These are phyloP conservation scores for Marasmius tenuissimus DNA, from an alignment of 1,284 basidiomycete genomes.

Conservation along the genomic window DNA sequence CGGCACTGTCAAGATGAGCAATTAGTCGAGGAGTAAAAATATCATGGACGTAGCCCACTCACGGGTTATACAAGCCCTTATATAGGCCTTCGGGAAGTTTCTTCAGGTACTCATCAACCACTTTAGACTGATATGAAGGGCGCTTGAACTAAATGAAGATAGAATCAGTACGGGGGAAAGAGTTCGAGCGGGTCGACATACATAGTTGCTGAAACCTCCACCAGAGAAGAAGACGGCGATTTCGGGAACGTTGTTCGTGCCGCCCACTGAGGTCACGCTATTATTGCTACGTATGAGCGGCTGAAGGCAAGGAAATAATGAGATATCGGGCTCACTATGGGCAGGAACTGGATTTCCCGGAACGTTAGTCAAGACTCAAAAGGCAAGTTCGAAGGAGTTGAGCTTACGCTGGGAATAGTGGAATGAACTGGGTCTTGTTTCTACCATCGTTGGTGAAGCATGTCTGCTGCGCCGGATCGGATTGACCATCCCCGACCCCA, in stretches of 20 bases:
- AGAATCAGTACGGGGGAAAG: background rate
- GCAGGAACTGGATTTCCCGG: constrained; percentile 21
- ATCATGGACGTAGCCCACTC: constrained; percentile 4
- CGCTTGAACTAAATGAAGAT: constrained; percentile 44
- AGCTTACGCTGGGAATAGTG: constrained; percentile 35
- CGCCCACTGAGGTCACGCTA: constrained; percentile 57
- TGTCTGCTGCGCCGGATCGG: constrained; percentile 9
- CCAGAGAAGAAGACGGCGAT: constrained; percentile 58
- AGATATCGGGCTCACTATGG: constrained; percentile 27
- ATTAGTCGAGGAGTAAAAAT: too few relatives aligned
- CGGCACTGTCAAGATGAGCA: too few relatives aligned
- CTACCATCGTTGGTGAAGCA: constrained; percentile 28
- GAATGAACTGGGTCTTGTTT: constrained; percentile 26
- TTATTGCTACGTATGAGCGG: background rate
- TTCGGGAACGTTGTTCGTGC: constrained; percentile 56
- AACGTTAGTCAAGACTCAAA: constrained; percentile 1
- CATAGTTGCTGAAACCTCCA: constrained; percentile 57
- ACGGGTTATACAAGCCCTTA: constrained; percentile 52
- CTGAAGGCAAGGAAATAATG: background rate
- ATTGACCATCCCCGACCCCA: constrained; percentile 13
- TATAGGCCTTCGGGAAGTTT: constrained; percentile 47
- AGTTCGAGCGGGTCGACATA: constrained; percentile 24
- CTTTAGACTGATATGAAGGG: constrained; percentile 50
- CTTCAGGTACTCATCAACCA: constrained; percentile 41
- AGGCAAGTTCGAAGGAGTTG: constrained; percentile 32